Evolutionary conservation across 225 moss, liverwort and hornwort genomes (phyloP), one percentile per base, ranked within the genome.

Genomic region (Sphagnum tenellum): DNA sequence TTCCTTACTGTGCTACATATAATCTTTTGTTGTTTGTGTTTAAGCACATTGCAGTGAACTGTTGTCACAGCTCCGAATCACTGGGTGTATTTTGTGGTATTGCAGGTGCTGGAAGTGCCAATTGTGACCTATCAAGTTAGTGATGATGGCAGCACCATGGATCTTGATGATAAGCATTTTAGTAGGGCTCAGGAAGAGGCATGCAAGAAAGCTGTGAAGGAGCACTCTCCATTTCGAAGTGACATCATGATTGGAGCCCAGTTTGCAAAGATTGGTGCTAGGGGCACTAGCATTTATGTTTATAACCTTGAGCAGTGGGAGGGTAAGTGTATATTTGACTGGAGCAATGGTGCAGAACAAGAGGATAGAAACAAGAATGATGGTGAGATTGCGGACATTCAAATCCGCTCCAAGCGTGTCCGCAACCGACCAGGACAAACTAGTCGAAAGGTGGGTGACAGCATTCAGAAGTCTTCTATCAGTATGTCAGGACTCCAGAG

Each of bases 381-480:
- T 14, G 64, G 51, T 3, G 64, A 64, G 13, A 6, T 29, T 47
- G 52, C 6, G 2, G 94, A 94, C 71, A 89, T 95, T 11, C 44
- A 0, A 4, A 89, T 91, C 48, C 82, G 88, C 5, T 86, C 83
- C 46, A 75, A 53, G 50, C 88, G 89, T 47, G 87, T 84, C 63
- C 80, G 91, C 64, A 76, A 77, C 61, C 82, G 94, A 65, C 81
- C 86, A 64, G 89, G 91, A n/a, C 94, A 95, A 67, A 95, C 86
- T 50, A 86, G 91, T 60, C 65, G 65, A 29, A 12, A 88, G 70
- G 94, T 82, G 56, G 68, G 14, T 5, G 9, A 8, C 8, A 14
- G 12, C 64, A 9, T 48, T 3, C 10, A 8, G 51, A 29, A 29
- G 29, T 29, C 29, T 29, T 29, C 29, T 29, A 29, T 29, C 29